A percentile compares a stretch with the other conserved stretches of the same genome.
Conservation (phyloP, 1,284 basidiomycete genomes). For the Sphagnurus paluster region DNA sequence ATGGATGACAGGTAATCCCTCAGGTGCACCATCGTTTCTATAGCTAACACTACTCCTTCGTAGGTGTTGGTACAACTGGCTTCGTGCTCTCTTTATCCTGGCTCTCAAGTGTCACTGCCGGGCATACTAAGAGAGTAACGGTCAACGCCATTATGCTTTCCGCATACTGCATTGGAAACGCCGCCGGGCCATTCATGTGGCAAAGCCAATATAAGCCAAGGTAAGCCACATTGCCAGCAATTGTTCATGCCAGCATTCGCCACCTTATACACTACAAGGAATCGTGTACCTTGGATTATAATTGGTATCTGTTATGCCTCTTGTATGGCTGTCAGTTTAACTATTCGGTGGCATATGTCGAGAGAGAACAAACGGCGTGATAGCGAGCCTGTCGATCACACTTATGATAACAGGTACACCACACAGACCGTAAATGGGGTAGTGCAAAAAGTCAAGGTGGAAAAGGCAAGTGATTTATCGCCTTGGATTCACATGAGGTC, state of each 20-base stretch:
- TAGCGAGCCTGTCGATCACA: slow-evolving; percentile 49
- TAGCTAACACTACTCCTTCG: neutral
- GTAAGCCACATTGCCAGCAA: slow-evolving; percentile 28
- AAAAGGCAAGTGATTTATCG: no score
- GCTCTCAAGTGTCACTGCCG: slow-evolving; percentile 66
- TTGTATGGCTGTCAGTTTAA: slow-evolving; percentile 50
- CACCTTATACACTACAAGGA: slow-evolving; percentile 29
- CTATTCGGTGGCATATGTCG: slow-evolving; percentile 54
- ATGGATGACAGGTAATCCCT: slow-evolving; percentile 55
- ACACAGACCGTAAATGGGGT: slow-evolving; percentile 54
- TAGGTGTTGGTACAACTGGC: slow-evolving; percentile 60
- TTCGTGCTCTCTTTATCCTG: slow-evolving; percentile 52
- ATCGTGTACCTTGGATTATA: slow-evolving; percentile 66
- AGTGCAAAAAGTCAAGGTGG: slow-evolving; percentile 53
- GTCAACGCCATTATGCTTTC: slow-evolving; percentile 72
- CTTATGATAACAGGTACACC: slow-evolving; percentile 66
- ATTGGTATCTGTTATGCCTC: slow-evolving; percentile 55
- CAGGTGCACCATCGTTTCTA: neutral
- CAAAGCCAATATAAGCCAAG: slow-evolving; percentile 62
- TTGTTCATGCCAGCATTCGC: no score
- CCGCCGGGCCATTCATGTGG: slow-evolving; percentile 76
- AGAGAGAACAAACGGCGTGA: slow-evolving; percentile 68
- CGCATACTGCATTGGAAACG: slow-evolving; percentile 70
- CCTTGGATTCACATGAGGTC: no score
- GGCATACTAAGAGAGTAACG: slow-evolving; percentile 74